Evolutionary conservation across 2,329 filamentous ascomycete genomes (phyloP).

Genomic region (Xylaria sp.): DNA sequence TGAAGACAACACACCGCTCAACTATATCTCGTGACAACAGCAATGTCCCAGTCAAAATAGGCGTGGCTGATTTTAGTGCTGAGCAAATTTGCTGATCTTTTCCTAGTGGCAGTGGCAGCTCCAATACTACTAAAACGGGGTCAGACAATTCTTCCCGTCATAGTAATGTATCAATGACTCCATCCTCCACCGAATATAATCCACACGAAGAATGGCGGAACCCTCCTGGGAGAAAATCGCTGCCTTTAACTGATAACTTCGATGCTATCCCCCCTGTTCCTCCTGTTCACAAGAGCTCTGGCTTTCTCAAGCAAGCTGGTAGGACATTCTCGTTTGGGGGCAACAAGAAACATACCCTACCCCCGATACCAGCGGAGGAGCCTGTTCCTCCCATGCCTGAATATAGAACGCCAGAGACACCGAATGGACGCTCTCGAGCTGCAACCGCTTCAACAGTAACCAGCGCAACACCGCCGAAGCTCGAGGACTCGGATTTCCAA

Average conservation of each 20-base stretch:
- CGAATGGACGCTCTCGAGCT: conserved; percentile 57
- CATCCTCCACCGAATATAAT: conserved; percentile 64
- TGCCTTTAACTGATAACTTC: conserved; percentile 53
- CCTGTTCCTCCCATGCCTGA: conserved; percentile 54
- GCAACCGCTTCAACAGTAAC: conserved; percentile 65
- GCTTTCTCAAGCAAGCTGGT: conserved; percentile 66
- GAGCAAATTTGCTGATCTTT: conserved; percentile 52
- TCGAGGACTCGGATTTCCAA: conserved; percentile 58
- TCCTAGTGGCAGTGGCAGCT: conserved; percentile 67
- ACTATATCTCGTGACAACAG: conserved; percentile 9
- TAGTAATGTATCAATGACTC: conserved; percentile 70
- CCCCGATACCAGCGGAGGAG: conserved; percentile 53
- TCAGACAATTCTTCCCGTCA: conserved; percentile 71
- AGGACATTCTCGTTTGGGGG: conserved; percentile 70
- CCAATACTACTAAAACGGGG: conserved; percentile 69
- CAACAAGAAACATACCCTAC: conserved; percentile 60
- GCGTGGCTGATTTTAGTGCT: conserved; percentile 46
- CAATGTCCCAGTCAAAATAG: conserved; percentile 41
- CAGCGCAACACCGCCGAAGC: conserved; percentile 63
- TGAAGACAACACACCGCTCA: neutral
- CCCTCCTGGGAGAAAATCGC: conserved; percentile 52
- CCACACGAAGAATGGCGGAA: conserved; percentile 56
- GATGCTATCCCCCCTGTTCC: conserved; percentile 49
- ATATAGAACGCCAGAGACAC: conserved; percentile 43
- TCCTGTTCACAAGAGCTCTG: conserved; percentile 60